Percentiles rank a stretch among this genome's conserved stretches.
phyloP scores from a whole-genome alignment of 768 basidiomycete genomes.

The Mycena crocata region DNA sequence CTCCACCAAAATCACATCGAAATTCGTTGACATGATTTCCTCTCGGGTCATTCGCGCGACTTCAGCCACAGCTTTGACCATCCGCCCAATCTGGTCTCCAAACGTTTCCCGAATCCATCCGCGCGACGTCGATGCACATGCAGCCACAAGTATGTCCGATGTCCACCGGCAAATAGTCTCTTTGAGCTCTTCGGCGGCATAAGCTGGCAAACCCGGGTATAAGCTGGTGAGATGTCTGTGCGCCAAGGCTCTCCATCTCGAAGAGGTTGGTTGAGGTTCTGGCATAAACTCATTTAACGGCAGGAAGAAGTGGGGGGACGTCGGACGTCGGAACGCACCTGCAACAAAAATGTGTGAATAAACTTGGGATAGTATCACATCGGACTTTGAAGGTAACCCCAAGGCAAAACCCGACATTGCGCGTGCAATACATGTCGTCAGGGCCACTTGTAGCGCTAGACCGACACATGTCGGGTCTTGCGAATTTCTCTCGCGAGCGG shows the following conservation, averaged over 20 bases:
- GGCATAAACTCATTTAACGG: slow-evolving; percentile 25
- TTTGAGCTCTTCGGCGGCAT: slow-evolving; percentile 77
- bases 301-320: neutral
- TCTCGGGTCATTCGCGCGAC: slow-evolving; percentile 75
- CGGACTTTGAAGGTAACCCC: slow-evolving; percentile 77
- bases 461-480: slow-evolving; percentile 84
- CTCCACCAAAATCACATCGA: slow-evolving; percentile 75
- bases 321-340: slow-evolving; percentile 50
- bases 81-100: slow-evolving; percentile 70
- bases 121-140: slow-evolving; percentile 54
- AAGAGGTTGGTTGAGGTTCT: slow-evolving; percentile 84
- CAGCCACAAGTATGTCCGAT: slow-evolving; percentile 72
- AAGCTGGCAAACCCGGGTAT: slow-evolving; percentile 74
- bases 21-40: slow-evolving; percentile 82
- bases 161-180: slow-evolving; percentile 82
- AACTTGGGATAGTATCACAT: slow-evolving; percentile 71
- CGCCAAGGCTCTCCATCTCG: slow-evolving; percentile 81
- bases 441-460: slow-evolving; percentile 78
- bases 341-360: slow-evolving; percentile 67
- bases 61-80: slow-evolving; percentile 71
- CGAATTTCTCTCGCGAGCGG: slow-evolving; percentile 69
- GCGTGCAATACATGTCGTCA: slow-evolving; percentile 73
- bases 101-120: slow-evolving; percentile 62
- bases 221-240: slow-evolving; percentile 75
- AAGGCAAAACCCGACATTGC: slow-evolving; percentile 79